Evolutionary conservation across 345 rosid species (phyloP).

Genomic region (Iberis pinnata): DNA sequence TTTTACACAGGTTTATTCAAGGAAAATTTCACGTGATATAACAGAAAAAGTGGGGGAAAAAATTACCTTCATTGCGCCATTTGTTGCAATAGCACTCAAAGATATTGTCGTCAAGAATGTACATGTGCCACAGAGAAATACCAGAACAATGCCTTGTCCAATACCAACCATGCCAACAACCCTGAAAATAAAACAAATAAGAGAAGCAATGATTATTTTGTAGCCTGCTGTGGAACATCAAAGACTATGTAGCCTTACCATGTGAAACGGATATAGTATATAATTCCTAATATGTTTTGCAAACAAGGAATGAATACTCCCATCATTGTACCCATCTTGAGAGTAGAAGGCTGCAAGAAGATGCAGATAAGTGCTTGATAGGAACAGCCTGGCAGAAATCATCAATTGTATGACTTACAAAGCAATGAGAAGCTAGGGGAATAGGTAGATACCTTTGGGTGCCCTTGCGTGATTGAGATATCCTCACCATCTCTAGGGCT

Average conservation of each 20-base stretch:
- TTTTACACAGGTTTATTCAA: background rate
- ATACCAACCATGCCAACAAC: constrained; percentile 99
- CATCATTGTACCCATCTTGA: constrained; percentile 95
- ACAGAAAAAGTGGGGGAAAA: constrained; percentile 2
- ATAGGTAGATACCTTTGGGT: constrained; percentile 55
- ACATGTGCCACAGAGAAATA: constrained; percentile 82
- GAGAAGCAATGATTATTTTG: constrained; percentile 19
- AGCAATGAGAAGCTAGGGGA: too few relatives aligned
- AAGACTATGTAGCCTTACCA: constrained; percentile 51
- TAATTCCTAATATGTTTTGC: constrained; percentile 97
- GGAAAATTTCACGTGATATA: too few relatives aligned
- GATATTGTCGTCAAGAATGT: constrained; percentile 92
- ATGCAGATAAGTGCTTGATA: constrained; percentile 21
- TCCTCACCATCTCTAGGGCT: constrained; percentile 93
- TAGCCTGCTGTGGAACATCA: constrained; percentile 15
- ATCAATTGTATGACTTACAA: constrained; percentile 6
- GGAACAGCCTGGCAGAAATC: constrained; percentile 1
- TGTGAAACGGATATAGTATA: constrained; percentile 93
- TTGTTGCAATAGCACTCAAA: constrained; percentile 97
- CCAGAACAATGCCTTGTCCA: constrained; percentile 69
- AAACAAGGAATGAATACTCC: constrained; percentile 97
- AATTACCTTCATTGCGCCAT: constrained; percentile 99
- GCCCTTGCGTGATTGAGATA: constrained; percentile 46
- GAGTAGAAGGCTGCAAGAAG: constrained; percentile 52
- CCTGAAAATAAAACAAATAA: constrained; percentile 49